Percentiles rank a stretch among this genome's conserved stretches.
Conservation (phyloP, 169 alveolate genomes). For the Eimeria tenella region DNA sequence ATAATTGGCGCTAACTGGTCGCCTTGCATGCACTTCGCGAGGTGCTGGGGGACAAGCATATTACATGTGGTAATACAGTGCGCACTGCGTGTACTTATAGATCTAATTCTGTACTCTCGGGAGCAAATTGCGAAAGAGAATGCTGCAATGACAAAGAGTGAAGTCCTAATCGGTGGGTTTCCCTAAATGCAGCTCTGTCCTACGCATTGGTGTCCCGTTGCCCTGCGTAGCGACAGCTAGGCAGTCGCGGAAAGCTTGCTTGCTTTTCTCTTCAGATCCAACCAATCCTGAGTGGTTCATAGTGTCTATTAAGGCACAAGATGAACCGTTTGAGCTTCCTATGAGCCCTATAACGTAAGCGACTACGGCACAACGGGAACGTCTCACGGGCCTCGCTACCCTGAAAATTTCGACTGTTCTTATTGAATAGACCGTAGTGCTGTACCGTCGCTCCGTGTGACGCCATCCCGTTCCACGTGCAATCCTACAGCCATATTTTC, state of each 20-base stretch:
- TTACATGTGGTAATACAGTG: no score
- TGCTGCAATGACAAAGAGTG: conserved; percentile 74
- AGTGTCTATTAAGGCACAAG: conserved; percentile 92
- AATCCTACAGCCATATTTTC: no score
- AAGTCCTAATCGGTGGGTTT: conserved; percentile 49
- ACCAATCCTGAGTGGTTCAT: conserved; percentile 93
- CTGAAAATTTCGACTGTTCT: not conserved
- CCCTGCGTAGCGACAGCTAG: no score
- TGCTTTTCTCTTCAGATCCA: conserved; percentile 43
- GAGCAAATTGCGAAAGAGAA: conserved; percentile 94
- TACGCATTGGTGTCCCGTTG: not conserved
- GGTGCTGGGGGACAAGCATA: no score
- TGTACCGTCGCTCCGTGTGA: no score
- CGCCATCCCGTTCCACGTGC: no score
- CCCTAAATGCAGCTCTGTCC: not conserved
- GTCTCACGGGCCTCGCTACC: not conserved
- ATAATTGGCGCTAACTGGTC: not conserved
- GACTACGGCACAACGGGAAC: not conserved
- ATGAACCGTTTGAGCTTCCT: conserved; percentile 94
- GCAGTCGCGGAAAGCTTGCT: no score
- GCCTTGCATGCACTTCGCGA: not conserved
- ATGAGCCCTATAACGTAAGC: conserved; percentile 97
- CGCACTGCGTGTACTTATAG: conserved; percentile 23
- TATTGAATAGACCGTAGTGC: no score
- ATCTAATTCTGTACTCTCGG: conserved; percentile 96